Evolutionary conservation across 148 eudicot genomes (phyloP), one percentile per base, ranked within the genome.

Genomic region (Linanthus parryae): DNA sequence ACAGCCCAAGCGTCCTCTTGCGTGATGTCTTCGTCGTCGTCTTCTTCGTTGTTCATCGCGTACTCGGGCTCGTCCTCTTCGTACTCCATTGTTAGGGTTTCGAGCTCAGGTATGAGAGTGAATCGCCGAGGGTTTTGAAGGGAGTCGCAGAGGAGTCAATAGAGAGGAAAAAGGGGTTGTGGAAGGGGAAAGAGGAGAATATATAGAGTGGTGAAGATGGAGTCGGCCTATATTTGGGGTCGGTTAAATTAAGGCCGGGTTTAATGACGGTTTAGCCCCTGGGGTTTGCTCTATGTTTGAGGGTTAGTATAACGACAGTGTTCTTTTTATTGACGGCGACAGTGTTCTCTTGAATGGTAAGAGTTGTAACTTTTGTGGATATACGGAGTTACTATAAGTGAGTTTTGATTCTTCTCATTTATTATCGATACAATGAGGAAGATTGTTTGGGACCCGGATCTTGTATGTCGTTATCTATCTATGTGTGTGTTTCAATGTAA

Each of bases 1-100:
- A 92, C 99, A 0, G 99, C 79, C 99, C 99, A 92, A 2, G 96
- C 96, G 42, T 92, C 99, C 28, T 92, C 99, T 44, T 92, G 99
- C 0, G 96, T 92, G 5, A 92, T 92, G 47, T 92, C 99, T 16
- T 87, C 94, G 5, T 82, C 97, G 40, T 57, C 40, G 6, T 16
- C 44, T 11, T 43, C 60, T 13, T 41, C 48, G 12, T 56, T 29
- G 60, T 19, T 49, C n/a, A n/a, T n/a, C n/a, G n/a, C 23, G 20
- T 44, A 40, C 2, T 37, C 2, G 10, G 36, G 61, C 18, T 68
- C 72, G 20, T 68, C 48, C 63, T 69, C 68, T 21, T 62, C 68
- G 19, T 49, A 1, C 8, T 69, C 63, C 68, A 56, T 69, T 16
- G 4, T 4, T 42, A 6, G 11, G 22, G 12, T 2, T 8, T 18